Percentiles rank a stretch among this genome's conserved stretches.
Evolutionary conservation across 768 basidiomycete species (phyloP).

Genomic region (Cystofilobasidium macerans): DNA sequence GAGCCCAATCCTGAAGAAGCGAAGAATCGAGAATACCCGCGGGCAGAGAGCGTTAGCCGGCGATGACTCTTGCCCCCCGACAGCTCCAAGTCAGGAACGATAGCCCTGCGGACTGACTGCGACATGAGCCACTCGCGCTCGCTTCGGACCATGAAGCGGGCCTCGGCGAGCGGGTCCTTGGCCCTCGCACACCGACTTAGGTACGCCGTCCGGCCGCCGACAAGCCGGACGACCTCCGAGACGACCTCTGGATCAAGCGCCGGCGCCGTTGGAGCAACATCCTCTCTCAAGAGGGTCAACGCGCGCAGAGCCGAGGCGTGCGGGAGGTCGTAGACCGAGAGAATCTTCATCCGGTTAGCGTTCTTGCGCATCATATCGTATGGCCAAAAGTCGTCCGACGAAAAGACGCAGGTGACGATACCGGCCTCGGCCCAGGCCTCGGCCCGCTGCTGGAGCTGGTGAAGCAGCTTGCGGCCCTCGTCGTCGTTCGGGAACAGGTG

Average conservation of each 20-base stretch:
- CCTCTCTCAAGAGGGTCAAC: conserved; percentile 47
- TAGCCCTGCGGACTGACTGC: conserved; percentile 10
- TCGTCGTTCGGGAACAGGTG: conserved; percentile 51
- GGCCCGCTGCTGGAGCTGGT: conserved; percentile 75
- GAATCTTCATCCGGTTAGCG: conserved; percentile 41
- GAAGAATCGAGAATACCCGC: background rate
- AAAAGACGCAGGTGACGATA: conserved; percentile 64
- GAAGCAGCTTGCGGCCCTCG: conserved; percentile 62
- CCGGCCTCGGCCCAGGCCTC: conserved; percentile 77
- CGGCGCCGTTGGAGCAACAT: conserved; percentile 27
- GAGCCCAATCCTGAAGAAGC: background rate
- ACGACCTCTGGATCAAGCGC: conserved; percentile 29
- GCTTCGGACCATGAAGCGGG: conserved; percentile 20
- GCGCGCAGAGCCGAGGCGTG: conserved; percentile 52
- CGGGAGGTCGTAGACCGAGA: conserved; percentile 62
- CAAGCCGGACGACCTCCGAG: conserved; percentile 47
- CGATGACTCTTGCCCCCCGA: conserved; percentile 49
- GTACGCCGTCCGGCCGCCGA: conserved; percentile 73
- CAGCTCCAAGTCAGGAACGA: background rate
- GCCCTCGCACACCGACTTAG: conserved; percentile 56
- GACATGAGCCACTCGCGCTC: conserved; percentile 14
- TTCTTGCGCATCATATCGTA: conserved; percentile 51
- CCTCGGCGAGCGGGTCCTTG: conserved; percentile 48
- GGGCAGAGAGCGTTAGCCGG: conserved; percentile 29
- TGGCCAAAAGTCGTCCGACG: conserved; percentile 66